phyloP scores from a whole-genome alignment of 2,329 filamentous ascomycete species.

The Paramyrothecium roridum region DNA sequence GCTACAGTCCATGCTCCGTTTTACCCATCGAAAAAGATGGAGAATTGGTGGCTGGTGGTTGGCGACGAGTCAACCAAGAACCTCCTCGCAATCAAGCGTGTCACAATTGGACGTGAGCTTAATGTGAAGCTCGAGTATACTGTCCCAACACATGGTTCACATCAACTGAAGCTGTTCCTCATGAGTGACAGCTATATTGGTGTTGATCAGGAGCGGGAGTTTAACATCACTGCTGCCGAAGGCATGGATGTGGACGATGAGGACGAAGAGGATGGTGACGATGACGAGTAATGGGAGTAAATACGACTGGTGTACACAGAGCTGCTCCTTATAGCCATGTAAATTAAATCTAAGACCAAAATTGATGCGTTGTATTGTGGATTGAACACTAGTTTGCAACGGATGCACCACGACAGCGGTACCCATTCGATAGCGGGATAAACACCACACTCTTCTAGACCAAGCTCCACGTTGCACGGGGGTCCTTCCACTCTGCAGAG shows the following conservation, averaged over 20 bases:
- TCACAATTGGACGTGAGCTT: constrained; percentile 78
- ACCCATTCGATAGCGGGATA: neutral
- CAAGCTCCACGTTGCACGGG: neutral
- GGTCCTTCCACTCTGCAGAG: too few relatives aligned
- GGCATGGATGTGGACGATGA: constrained; percentile 94
- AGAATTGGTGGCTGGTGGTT: constrained; percentile 98
- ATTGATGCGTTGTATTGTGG: neutral
- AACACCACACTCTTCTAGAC: neutral
- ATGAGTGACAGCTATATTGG: constrained; percentile 98
- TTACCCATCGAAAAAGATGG: constrained; percentile 86
- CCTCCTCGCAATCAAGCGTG: constrained; percentile 88
- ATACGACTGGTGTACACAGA: constrained; percentile 5
- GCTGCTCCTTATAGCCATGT: constrained; percentile 18
- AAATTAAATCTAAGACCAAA: constrained; percentile 11
- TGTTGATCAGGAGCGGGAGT: constrained; percentile 91
- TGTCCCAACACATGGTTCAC: constrained; percentile 77
- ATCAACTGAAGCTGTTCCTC: constrained; percentile 85
- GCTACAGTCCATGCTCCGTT: constrained; percentile 90
- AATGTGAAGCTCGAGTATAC: constrained; percentile 84
- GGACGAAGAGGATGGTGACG: constrained; percentile 71
- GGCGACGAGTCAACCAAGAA: constrained; percentile 88
- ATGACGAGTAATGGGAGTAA: constrained; percentile 22
- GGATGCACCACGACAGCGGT: too few relatives aligned
- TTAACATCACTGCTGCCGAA: constrained; percentile 81
- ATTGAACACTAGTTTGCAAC: neutral